These are phyloP conservation scores for Moniliophthora roreri DNA, from an alignment of 1,284 basidiomycete species.

Conservation along the genomic window DNA sequence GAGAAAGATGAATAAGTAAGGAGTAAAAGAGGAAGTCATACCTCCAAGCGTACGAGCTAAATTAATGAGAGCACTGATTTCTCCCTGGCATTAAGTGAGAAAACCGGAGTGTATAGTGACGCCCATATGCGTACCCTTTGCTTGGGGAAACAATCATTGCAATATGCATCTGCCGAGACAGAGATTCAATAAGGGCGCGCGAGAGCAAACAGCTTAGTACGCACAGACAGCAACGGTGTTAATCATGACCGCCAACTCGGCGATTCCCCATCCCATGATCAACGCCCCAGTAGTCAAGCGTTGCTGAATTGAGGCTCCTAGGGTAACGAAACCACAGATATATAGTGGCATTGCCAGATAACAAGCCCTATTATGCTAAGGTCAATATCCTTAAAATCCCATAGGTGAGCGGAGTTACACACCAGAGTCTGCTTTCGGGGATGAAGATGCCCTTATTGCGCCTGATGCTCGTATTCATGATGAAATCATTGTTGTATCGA, in stretches of 20 bases:
- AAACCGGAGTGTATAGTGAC: background rate
- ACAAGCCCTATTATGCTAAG: conserved; percentile 44
- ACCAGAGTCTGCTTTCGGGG: conserved; percentile 67
- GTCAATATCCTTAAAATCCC: background rate
- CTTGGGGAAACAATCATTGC: conserved; percentile 43
- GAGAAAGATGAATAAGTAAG: background rate
- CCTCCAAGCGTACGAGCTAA: conserved; percentile 56
- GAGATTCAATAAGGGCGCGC: background rate
- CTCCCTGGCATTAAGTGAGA: conserved; percentile 34
- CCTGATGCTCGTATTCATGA: conserved; percentile 50
- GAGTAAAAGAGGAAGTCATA: conserved; percentile 10
- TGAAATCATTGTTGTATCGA: conserved; percentile 61
- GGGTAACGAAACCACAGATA: conserved; percentile 56
- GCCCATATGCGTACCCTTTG: conserved; percentile 32
- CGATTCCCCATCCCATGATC: conserved; percentile 62
- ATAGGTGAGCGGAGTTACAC: conserved; percentile 16
- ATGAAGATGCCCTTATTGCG: conserved; percentile 63
- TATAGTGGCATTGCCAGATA: conserved; percentile 60
- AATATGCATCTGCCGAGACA: conserved; percentile 43
- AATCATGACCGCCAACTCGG: conserved; percentile 54
- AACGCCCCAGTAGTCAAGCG: conserved; percentile 48
- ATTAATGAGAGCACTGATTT: conserved; percentile 61
- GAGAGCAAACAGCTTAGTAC: conserved; percentile 19
- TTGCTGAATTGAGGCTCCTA: conserved; percentile 54
- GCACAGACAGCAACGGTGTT: conserved; percentile 59